Base-by-base conservation (phyloP, 2,329 filamentous ascomycete species). In the Alternaria infectoria region DNA sequence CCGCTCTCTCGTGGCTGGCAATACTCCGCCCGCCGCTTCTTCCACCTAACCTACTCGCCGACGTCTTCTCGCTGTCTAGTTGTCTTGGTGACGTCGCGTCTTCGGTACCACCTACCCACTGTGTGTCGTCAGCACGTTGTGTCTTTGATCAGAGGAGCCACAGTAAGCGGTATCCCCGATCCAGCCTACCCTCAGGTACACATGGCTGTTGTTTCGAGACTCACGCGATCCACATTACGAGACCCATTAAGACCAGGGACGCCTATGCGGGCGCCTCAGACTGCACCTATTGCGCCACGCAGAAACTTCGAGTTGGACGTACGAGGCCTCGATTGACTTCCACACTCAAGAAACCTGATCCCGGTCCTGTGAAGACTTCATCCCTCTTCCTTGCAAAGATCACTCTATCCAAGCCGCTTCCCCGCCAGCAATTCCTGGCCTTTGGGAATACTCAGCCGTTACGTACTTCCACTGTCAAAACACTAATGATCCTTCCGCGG, bases 1-100 rank as follows among this genome's bases (percentile, higher is more conserved):
- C 64, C 62, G 55, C 62, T 64, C 45, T 55, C 63, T 68, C 66
- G 61, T 66, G 66, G 66, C 64, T 57, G 47, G 56, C 59, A 55
- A 59, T 63, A 51, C 55, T 61, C 46, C 44, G 62, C 49, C 61
- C 58, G 57, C 59, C 36, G 59, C 45, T 44, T 60, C 21, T 17
- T 50, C 28, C 61, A 32, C 26, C 28, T 32, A 9, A 52, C 56
- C 45, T 46, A 54, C 43, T 43, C 46, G 50, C 59, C 60, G 26
- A 49, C 45, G 32, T 32, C 44, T 23, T 23, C 30, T 52, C 46
- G 57, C 45, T 26, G 32, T 56, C 49, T 52, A 52, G 28, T 40
- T 40, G 36, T 62, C 50, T 36, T 57, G 50, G 60, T 69, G 62
- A 66, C 65, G 62, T 71, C 63, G 58, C 55, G 46, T 59, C 46